Conservation (phyloP, 805 yeast genomes). For the Candida stauntonica region DNA sequence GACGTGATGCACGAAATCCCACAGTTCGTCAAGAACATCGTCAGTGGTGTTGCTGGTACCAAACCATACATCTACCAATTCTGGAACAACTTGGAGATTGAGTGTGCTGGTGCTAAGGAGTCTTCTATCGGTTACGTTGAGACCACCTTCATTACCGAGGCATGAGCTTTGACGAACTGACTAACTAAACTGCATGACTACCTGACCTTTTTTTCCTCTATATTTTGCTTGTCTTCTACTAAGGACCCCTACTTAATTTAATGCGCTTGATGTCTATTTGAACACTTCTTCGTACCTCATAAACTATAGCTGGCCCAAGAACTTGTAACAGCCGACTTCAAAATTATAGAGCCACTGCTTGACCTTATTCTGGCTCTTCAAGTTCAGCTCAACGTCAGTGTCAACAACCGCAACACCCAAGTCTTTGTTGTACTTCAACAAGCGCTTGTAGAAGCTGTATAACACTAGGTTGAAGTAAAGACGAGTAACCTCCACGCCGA, state of each 20-base stretch:
- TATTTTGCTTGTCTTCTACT: too few species aligned
- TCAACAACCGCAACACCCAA: slow-evolving; percentile 30
- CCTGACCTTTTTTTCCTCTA: too few species aligned
- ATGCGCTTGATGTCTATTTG: background rate
- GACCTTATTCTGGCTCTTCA: slow-evolving; percentile 30
- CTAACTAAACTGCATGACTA: too few species aligned
- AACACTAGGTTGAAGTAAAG: slow-evolving; percentile 57
- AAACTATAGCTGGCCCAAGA: slow-evolving; percentile 8
- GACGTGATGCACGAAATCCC: slow-evolving; percentile 99
- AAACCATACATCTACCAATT: slow-evolving; percentile 96
- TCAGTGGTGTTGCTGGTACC: slow-evolving; percentile 91
- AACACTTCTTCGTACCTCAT: background rate
- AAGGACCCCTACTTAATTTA: too few species aligned
- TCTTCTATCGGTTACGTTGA: slow-evolving; percentile 70
- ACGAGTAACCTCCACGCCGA: slow-evolving; percentile 44
- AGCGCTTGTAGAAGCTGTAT: slow-evolving; percentile 53
- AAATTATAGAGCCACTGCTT: slow-evolving; percentile 28
- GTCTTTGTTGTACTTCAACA: slow-evolving; percentile 44
- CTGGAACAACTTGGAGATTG: slow-evolving; percentile 57
- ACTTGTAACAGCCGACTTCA: slow-evolving; percentile 29
- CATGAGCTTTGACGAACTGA: too few species aligned
- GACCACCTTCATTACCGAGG: slow-evolving; percentile 66
- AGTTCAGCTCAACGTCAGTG: slow-evolving; percentile 33
- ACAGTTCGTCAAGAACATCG: slow-evolving; percentile 86
- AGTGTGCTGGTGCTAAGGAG: slow-evolving; percentile 41